Evolutionary conservation across 495 filamentous ascomycete species (phyloP).

Genomic region (Cercophora scortea): DNA sequence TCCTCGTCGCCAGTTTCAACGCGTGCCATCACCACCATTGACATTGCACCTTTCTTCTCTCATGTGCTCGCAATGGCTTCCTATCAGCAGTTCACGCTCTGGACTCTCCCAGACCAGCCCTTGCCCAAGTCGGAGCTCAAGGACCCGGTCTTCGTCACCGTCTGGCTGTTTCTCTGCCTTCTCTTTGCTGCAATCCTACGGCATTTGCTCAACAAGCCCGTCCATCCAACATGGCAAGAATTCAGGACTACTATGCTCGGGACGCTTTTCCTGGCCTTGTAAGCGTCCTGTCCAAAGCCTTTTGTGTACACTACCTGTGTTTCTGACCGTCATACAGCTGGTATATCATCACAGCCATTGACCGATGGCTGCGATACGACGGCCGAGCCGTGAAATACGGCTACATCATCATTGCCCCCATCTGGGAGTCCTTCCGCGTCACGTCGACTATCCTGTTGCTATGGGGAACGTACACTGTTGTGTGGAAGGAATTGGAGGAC

Average conservation of each 20-base stretch:
- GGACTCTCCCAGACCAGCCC: slow-evolving; percentile 1
- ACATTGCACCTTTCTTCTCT: no score
- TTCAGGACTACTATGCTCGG: background rate
- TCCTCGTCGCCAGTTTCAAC: no score
- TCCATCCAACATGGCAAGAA: background rate
- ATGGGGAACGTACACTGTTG: slow-evolving; percentile 9
- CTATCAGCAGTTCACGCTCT: background rate
- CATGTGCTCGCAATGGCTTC: background rate
- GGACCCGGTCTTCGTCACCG: background rate
- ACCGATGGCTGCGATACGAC: slow-evolving; percentile 8
- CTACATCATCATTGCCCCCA: slow-evolving; percentile 6
- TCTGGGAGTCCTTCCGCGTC: slow-evolving; percentile 1
- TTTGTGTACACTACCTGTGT: background rate
- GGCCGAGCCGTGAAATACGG: slow-evolving; percentile 1
- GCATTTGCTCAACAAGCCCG: background rate
- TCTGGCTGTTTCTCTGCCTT: background rate
- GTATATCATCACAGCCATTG: slow-evolving; percentile 1
- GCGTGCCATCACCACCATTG: no score
- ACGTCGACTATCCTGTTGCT: slow-evolving; percentile 2
- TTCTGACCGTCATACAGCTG: slow-evolving; percentile 1
- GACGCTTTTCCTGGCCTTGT: background rate
- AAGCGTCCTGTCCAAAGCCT: background rate
- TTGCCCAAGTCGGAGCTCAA: background rate
- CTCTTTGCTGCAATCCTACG: background rate
- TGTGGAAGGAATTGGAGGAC: slow-evolving; percentile 8